Percentiles rank a stretch among this genome's conserved stretches.
Conservation (phyloP, 805 yeast species). For the Metschnikowia borealis region DNA sequence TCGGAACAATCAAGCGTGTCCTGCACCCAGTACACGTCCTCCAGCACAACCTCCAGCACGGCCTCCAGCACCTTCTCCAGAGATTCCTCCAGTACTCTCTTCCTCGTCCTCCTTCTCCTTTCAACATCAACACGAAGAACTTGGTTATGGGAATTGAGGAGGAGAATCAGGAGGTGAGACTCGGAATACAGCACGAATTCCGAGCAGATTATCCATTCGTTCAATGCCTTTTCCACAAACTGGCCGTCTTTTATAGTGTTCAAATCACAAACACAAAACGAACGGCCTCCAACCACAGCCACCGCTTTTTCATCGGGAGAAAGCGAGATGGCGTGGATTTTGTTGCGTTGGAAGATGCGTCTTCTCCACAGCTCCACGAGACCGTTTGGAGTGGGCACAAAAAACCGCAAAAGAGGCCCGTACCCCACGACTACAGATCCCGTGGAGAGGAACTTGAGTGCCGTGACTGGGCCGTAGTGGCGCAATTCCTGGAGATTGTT, state of each 20-base stretch:
- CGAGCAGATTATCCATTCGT: slow-evolving; percentile 78
- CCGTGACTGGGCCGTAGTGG: slow-evolving; percentile 70
- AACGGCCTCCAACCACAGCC: slow-evolving; percentile 66
- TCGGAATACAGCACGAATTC: slow-evolving; percentile 38
- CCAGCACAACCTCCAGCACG: slow-evolving; percentile 11
- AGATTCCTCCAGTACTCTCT: too few species aligned
- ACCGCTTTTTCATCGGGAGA: slow-evolving; percentile 26
- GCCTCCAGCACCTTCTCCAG: slow-evolving; percentile 9
- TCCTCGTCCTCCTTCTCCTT: too few species aligned
- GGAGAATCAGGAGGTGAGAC: slow-evolving; percentile 29
- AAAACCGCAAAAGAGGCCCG: slow-evolving; percentile 64
- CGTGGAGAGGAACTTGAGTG: slow-evolving; percentile 42
- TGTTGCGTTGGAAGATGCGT: slow-evolving; percentile 62
- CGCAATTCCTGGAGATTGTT: slow-evolving; percentile 13
- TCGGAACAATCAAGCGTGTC: slow-evolving; percentile 51
- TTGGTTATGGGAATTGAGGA: slow-evolving; percentile 79
- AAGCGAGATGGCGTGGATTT: slow-evolving; percentile 72
- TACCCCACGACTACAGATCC: slow-evolving; percentile 53
- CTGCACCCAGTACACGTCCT: slow-evolving; percentile 18
- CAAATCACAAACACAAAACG: slow-evolving; percentile 44
- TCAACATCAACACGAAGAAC: slow-evolving; percentile 28
- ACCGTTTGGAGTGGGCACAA: slow-evolving; percentile 25
- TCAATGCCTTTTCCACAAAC: slow-evolving; percentile 46
- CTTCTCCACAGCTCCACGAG: slow-evolving; percentile 29
- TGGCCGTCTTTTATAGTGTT: slow-evolving; percentile 3